These are phyloP conservation scores for Leonotis leonurus DNA, from an alignment of 257 asterid genomes.

Conservation along the genomic window DNA sequence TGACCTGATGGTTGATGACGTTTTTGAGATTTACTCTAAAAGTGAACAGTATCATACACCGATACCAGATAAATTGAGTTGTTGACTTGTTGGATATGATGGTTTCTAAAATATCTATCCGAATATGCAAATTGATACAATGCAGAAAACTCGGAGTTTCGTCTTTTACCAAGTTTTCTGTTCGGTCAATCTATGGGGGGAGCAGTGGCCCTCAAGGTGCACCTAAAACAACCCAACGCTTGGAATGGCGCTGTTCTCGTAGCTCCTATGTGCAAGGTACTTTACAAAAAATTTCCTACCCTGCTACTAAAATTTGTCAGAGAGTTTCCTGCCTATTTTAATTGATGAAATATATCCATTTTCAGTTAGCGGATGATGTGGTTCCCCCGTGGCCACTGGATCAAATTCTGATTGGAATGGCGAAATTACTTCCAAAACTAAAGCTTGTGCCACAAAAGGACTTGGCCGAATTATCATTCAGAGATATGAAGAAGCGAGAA, in stretches of 20 bases:
- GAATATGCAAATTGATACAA: background rate
- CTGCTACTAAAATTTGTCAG: too few relatives aligned
- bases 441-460: conserved; percentile 82
- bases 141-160: conserved; percentile 53
- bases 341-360: conserved; percentile 7
- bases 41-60: conserved; percentile 69
- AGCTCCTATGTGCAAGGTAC: conserved; percentile 97
- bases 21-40: conserved; percentile 59
- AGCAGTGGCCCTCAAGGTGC: conserved; percentile 84
- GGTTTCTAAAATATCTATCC: background rate
- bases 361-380: conserved; percentile 85
- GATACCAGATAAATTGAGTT: background rate
- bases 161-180: conserved; percentile 59
- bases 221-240: conserved; percentile 67
- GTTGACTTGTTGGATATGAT: background rate
- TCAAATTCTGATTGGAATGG: conserved; percentile 57
- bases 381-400: conserved; percentile 69
- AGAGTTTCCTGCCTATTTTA: background rate
- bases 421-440: conserved; percentile 63
- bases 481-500: conserved; percentile 53
- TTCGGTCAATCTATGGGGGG: conserved; percentile 97
- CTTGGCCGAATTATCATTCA: conserved; percentile 66
- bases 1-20: conserved; percentile 40
- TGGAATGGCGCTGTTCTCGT: conserved; percentile 85
- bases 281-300: background rate